Evolutionary conservation across 2,329 filamentous ascomycete species (phyloP), one percentile per base, ranked within the genome.

Genomic region (Sphaerulina populicola): DNA sequence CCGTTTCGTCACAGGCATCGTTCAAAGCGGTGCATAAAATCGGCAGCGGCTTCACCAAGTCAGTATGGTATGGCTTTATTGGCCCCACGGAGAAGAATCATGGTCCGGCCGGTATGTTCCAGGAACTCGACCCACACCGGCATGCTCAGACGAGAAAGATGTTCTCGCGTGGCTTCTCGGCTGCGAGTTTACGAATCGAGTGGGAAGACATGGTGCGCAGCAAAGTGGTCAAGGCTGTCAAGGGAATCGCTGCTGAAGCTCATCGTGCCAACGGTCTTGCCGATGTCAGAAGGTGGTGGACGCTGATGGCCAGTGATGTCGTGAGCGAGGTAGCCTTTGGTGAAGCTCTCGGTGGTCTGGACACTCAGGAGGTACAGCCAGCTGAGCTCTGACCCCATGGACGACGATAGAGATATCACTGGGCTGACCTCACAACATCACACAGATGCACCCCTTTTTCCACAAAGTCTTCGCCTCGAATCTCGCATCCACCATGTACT

Each of bases 201-300:
- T 72, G 68, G 66, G 69, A 72, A 35, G 35, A 36, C 0, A 57
- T 63, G 31, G 62, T 72, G 6, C 53, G 61, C 15, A 55, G 61
- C n/a, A 69, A 66, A 54, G 62, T 58, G 0, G 49, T 48, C 14
- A 51, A 66, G 15, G 64, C 64, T 10, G 62, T 71, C 1, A 15
- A 51, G 3, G 60, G 60, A 21, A 68, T 71, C 37, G 63, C 61
- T 39, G 44, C 49, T 1, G 59, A 60, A 21, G 53, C 56, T 10
- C 10, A 7, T 7, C n/a, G 27, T 9, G 15, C n/a, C 5, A 58
- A 45, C 8, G 65, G 46, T 63, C 39, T 48, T 8, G 65, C 63
- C 6, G 69, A 72, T 57, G 51, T 72, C 6, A 51, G 69, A 40
- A 65, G 68, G 44, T 72, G 71, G 71, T 65, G 52, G 68, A 69